phyloP scores from a whole-genome alignment of 768 basidiomycete genomes.

The Coprinellus micaceus region DNA sequence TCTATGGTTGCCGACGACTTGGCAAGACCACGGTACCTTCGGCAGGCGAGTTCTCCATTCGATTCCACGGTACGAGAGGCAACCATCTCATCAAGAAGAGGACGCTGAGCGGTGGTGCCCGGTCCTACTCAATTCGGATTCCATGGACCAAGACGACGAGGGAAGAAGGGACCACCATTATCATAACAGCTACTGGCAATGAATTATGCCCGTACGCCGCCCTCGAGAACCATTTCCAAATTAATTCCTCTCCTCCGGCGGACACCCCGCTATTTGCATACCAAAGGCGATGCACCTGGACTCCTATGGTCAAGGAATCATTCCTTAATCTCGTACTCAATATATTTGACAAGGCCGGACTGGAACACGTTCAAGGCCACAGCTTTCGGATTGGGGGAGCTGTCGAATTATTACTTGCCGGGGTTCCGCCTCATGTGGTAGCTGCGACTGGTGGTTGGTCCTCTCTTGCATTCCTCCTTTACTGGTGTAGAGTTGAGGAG shows the following conservation, averaged over 20 bases:
- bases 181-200: slow-evolving; percentile 11
- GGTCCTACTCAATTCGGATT: slow-evolving; percentile 16
- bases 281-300: not conserved
- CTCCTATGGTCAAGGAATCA: not conserved
- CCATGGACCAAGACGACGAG: slow-evolving; percentile 32
- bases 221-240: slow-evolving; percentile 4
- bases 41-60: not conserved
- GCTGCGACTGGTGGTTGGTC: slow-evolving; percentile 9
- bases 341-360: not conserved
- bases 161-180: slow-evolving; percentile 10
- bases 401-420: slow-evolving; percentile 1
- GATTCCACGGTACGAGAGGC: no score
- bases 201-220: slow-evolving; percentile 4
- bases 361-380: slow-evolving; percentile 1
- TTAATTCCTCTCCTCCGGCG: not conserved
- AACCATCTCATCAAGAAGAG: no score
- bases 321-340: not conserved
- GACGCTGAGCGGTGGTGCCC: no score
- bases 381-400: slow-evolving; percentile 8
- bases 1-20: slow-evolving; percentile 32
- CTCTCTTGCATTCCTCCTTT: slow-evolving; percentile 6
- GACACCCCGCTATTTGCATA: not conserved
- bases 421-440: slow-evolving; percentile 7
- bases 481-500: slow-evolving; percentile 6
- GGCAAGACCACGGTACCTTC: slow-evolving; percentile 24